Evolutionary conservation across 1,284 basidiomycete genomes (phyloP), one percentile per base, ranked within the genome.

Genomic region (Apiotrichum brassicae): DNA sequence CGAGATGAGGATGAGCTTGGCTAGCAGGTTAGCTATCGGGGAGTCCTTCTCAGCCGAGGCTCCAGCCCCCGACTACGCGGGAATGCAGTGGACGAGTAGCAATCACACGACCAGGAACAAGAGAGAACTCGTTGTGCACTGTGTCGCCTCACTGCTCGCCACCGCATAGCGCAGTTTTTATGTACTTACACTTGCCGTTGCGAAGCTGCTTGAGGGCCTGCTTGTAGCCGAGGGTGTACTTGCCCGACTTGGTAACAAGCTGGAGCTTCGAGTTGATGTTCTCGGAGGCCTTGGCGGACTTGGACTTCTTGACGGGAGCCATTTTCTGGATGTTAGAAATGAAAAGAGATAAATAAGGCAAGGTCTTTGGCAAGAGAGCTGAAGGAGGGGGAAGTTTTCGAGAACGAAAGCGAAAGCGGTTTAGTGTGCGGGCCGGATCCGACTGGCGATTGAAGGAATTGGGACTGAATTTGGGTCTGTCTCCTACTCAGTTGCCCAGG

Each of bases 121-220:
- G n/a, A n/a, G n/a, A n/a, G n/a, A n/a, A n/a, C n/a, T n/a, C n/a
- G n/a, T n/a, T n/a, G n/a, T n/a, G n/a, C n/a, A 7, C 33, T 34
- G 12, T 34, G 33, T 18, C 7, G 33, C 33, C 33, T 14, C 12
- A 34, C 12, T 14, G 33, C 28, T n/a, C 24, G 16, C 26, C 28
- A 25, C 40, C 8, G 25, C 25, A 28, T 18, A 28, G 40, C 19
- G 20, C 37, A 14, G 11, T 9, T 14, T 20, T 30, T 6, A 4
- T 66, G 60, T 48, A 76, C 88, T 80, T 75, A 95, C 92, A 89
- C 82, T 97, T 97, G 75, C 95, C 94, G 65, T 78, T 87, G 70
- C 95, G 87, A 87, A 98, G 95, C 79, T 90, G 86, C 83, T 97
- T 97, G 68, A 99, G 81, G 48, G 94, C 90, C 61, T 87, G 88